Conservation (phyloP, 2,329 filamentous ascomycete genomes). For the Thelonectria discophora region DNA sequence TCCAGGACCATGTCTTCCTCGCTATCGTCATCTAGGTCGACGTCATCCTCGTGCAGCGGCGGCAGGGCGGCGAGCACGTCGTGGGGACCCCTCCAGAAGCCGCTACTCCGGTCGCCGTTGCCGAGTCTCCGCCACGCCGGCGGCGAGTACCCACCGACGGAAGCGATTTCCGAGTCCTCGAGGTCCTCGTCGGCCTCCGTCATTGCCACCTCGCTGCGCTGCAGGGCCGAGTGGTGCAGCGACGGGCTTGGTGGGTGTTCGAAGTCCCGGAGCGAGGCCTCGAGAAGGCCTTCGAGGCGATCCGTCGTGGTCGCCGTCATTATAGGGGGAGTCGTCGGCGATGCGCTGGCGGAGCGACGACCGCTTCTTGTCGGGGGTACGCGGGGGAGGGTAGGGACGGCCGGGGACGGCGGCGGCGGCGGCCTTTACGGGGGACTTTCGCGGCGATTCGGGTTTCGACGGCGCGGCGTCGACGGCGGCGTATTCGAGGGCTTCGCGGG, state of each 20-base stretch:
- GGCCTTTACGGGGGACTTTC: slow-evolving; percentile 19
- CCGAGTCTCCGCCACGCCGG: slow-evolving; percentile 69
- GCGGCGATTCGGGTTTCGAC: slow-evolving; percentile 12
- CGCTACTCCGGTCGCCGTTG: slow-evolving; percentile 66
- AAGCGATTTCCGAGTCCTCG: slow-evolving; percentile 58
- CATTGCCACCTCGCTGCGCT: slow-evolving; percentile 46
- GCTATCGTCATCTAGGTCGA: slow-evolving; percentile 40
- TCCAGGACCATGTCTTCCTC: slow-evolving; percentile 56
- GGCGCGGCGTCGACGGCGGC: slow-evolving; percentile 7
- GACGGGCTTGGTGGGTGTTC: slow-evolving; percentile 57
- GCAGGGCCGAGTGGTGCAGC: slow-evolving; percentile 46
- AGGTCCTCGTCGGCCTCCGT: slow-evolving; percentile 47
- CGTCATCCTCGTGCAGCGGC: slow-evolving; percentile 36
- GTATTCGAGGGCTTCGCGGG: slow-evolving; percentile 16
- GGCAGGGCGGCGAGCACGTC: slow-evolving; percentile 60
- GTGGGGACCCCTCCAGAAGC: slow-evolving; percentile 67
- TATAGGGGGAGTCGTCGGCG: slow-evolving; percentile 11
- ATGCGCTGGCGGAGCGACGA: slow-evolving; percentile 16
- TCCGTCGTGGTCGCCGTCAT: slow-evolving; percentile 41
- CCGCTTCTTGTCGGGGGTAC: slow-evolving; percentile 24
- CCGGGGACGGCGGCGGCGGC: neutral
- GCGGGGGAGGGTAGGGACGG: slow-evolving; percentile 13
- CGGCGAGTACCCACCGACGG: slow-evolving; percentile 66
- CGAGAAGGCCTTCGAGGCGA: slow-evolving; percentile 55
- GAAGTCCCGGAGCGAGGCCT: slow-evolving; percentile 65